Base-by-base conservation (phyloP, 441 rosid genomes). In the Croton setiger region DNA sequence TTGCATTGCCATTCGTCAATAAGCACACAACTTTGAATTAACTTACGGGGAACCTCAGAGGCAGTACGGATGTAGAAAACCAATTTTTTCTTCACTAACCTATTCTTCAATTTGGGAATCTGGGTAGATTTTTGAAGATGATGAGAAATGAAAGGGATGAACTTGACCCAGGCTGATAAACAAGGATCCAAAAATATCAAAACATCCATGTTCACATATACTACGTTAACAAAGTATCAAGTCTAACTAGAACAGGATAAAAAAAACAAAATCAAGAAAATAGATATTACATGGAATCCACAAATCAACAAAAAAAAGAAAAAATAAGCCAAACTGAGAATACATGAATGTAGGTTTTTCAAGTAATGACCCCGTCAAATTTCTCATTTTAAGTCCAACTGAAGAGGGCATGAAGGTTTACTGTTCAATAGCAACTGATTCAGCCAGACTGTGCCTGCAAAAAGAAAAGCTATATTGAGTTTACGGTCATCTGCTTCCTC, bases 361-460 rank as follows among this genome's bases (percentile, higher is more conserved):
- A 20, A 8, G 10, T n/a, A 44, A 21, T 14, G 27, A 5, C 7
- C 48, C 65, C 6, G 17, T 41, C 20, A 45, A 44, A 21, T 15
- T 41, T 20, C 23, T 9, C 33, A 18, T 20, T 39, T 41, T 5
- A 20, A 18, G 13, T 18, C 36, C 55, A 27, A 27, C 31, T 27
- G 31, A 27, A 27, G 31, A 27, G 31, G 31, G 31, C 31, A 27
- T 27, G 31, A 27, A 27, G 31, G 31, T 27, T 27, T 27, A 27
- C 31, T 2, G 2, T 27, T 27, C 31, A 27, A 27, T 27, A 27
- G 31, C 31, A 10, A 18, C 23, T 18, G 21, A 51, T 57, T 76
- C 81, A 80, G 56, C 47, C 77, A 51, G 78, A 60, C 51, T 47
- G 63, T 23, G 44, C 83, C 87, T 80, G 81, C 45, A 77, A 63